Conservation (phyloP, 2,329 filamentous ascomycete species). For the Colletotrichum sojae region DNA sequence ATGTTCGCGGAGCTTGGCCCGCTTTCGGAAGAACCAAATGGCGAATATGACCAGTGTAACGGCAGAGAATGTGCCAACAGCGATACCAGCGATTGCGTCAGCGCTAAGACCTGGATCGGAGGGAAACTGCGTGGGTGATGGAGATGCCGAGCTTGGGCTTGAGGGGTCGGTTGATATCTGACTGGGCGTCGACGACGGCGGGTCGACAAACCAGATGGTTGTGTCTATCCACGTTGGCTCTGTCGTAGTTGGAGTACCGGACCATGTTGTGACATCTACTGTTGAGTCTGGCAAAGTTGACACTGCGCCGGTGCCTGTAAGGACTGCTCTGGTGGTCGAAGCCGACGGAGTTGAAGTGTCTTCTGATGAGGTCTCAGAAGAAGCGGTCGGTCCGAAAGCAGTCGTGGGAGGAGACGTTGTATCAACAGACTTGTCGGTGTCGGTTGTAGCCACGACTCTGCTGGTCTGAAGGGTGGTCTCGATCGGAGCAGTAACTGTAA, state of each 20-base stretch:
- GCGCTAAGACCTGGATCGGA: constrained; percentile 40
- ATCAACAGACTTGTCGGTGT: too few relatives aligned
- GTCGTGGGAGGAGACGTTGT: too few relatives aligned
- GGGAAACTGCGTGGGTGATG: constrained; percentile 12
- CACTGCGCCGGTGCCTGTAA: neutral
- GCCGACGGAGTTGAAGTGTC: too few relatives aligned
- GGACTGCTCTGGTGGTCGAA: neutral
- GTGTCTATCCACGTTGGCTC: neutral
- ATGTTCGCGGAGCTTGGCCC: constrained; percentile 38
- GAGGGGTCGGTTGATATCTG: constrained; percentile 8
- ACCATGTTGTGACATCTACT: neutral
- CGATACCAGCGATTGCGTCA: constrained; percentile 49
- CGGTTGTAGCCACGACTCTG: too few relatives aligned
- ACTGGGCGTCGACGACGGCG: constrained; percentile 5
- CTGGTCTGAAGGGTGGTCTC: neutral
- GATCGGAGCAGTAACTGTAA: constrained; percentile 20
- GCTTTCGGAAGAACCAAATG: constrained; percentile 43
- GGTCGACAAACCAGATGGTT: constrained; percentile 6
- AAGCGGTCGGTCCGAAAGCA: too few relatives aligned
- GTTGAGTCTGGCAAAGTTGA: neutral
- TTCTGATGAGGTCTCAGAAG: neutral
- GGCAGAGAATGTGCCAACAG: constrained; percentile 45
- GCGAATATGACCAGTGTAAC: constrained; percentile 44
- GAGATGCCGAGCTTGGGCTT: constrained; percentile 15
- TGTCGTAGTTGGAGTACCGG: neutral